Base-by-base conservation (phyloP, 495 filamentous ascomycete genomes). In the Acidomyces sp. region DNA sequence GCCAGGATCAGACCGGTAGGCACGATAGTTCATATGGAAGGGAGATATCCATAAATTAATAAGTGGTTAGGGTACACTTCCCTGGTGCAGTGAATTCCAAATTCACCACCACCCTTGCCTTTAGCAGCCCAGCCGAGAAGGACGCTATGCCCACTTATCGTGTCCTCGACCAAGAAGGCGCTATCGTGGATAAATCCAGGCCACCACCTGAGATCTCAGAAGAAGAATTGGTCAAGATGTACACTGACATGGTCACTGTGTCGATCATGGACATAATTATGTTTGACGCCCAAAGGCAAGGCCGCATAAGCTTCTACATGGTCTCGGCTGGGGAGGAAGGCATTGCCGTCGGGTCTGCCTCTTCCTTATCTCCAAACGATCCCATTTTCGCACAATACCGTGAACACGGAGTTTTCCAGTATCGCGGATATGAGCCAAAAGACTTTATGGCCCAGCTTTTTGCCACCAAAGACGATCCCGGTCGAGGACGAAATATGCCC, bases 371-470 rank as follows among this genome's bases (percentile, higher is more conserved):
- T 16, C 77, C 72, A n/a, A 71, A 82, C 42, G 92, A 99, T 51
- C 82, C 93, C 12, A 68, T 94, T 19, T 99, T 94, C 51, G 82
- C 80, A 34, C 90, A 99, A 55, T 99, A 99, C 54, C 78, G 90
- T 41, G 90, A 99, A 62, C 73, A 87, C 20, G 90, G 87, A 2
- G 79, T 93, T 11, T 88, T 92, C 58, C 70, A 80, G 48, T 81
- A 95, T 56, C 77, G 90, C 10, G 92, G 90, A 10, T 95, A 88
- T 55, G 84, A 75, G 1, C 65, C 93, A 16, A 70, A 74, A 20
- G 69, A 94, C 37, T 96, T 95, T 53, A 96, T 96, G 90, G 82
- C 72, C 55, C 92, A 99, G 59, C 62, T 96, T 3, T 95, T 99
- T 59, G 76, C 92, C 20, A 99, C 95, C 53, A 65, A 60, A 20